Evolutionary conservation across 805 yeast species (phyloP).

Genomic region (Ogataea philodendri): DNA sequence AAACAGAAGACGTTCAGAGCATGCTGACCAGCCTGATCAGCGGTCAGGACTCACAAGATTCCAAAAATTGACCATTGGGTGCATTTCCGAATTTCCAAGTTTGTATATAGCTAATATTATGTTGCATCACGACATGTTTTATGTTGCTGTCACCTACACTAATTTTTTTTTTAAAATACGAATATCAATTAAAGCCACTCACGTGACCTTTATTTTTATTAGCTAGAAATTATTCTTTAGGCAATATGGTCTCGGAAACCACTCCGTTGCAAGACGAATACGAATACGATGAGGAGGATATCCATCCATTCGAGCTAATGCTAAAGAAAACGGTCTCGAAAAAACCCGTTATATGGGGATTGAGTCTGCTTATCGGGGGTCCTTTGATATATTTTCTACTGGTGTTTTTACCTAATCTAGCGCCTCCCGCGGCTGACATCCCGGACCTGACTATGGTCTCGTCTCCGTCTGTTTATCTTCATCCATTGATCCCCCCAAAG

Average conservation of each 20-base stretch:
- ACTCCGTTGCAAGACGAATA: constrained; percentile 11
- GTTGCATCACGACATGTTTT: no score
- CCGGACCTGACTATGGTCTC: constrained; percentile 28
- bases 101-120: constrained; percentile 11
- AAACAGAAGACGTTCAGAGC: constrained; percentile 55
- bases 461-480: constrained; percentile 25
- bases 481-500: constrained; percentile 29
- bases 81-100: no score
- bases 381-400: constrained; percentile 30
- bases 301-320: background rate
- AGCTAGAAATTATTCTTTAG: no score
- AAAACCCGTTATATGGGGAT: constrained; percentile 12
- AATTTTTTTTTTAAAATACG: constrained; percentile 1
- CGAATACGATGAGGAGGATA: constrained; percentile 20
- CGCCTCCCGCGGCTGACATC: constrained; percentile 32
- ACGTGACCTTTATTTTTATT: no score
- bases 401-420: constrained; percentile 32
- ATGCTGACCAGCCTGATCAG: constrained; percentile 25
- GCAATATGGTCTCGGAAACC: constrained; percentile 11
- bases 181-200: no score
- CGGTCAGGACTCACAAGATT: constrained; percentile 13
- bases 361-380: constrained; percentile 14
- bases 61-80: no score
- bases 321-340: constrained; percentile 9
- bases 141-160: constrained; percentile 1